These are phyloP conservation scores for Telfairia occidentalis DNA, from an alignment of 331 rosid genomes.

Conservation along the genomic window DNA sequence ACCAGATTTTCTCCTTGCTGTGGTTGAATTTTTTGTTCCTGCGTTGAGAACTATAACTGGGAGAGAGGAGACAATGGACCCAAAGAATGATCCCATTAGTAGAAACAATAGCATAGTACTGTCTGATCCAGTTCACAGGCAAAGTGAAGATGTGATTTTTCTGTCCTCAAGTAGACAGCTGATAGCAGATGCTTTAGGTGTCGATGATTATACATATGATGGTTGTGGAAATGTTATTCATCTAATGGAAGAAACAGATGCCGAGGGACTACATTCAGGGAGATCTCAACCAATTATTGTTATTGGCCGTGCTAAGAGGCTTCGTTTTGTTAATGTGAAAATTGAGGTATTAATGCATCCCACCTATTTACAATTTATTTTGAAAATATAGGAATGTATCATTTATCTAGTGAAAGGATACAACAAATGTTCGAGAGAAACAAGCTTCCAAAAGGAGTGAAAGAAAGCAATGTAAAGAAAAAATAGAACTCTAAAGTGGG, in stretches of 20 bases:
- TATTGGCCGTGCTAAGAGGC: constrained; percentile 71
- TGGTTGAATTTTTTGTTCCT: constrained; percentile 91
- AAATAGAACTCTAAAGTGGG: not conserved
- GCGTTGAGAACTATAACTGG: constrained; percentile 81
- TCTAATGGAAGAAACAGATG: constrained; percentile 56
- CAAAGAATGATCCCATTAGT: constrained; percentile 69
- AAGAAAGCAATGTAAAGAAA: not conserved
- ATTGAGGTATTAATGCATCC: constrained; percentile 59
- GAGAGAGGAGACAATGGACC: constrained; percentile 85
- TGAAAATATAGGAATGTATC: not conserved
- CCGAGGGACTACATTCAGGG: constrained; percentile 34
- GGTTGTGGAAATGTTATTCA: constrained; percentile 81
- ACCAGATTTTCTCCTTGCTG: constrained; percentile 93
- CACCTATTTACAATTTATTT: not conserved
- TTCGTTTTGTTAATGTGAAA: constrained; percentile 81
- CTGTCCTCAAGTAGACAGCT: constrained; percentile 74
- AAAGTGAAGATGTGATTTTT: constrained; percentile 68
- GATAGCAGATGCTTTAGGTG: constrained; percentile 60
- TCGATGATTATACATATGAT: constrained; percentile 76
- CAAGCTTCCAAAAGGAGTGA: not conserved
- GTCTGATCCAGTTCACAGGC: constrained; percentile 54
- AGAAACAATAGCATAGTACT: constrained; percentile 50
- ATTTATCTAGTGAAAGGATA: not conserved
- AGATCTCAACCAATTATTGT: constrained; percentile 67
- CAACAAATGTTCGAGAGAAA: not conserved